phyloP scores from a whole-genome alignment of 2,329 filamentous ascomycete genomes.

The Cladorrhinum sp. region DNA sequence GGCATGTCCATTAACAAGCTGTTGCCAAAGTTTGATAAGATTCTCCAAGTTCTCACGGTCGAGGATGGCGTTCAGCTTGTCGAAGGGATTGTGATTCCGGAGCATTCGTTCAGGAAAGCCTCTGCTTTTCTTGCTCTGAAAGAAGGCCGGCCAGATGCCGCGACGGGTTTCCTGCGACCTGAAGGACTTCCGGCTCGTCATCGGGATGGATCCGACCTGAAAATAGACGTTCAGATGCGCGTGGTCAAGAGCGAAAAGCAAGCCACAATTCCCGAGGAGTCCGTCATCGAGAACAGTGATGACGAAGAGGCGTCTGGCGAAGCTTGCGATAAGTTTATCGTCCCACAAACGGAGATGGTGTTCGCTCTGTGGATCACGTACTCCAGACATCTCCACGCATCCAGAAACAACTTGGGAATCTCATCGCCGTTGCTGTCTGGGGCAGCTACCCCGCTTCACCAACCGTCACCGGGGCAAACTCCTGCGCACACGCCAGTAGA shows the following conservation, averaged over 20 bases:
- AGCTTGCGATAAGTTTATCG: constrained; percentile 44
- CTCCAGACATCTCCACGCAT: constrained; percentile 83
- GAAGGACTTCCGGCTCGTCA: constrained; percentile 83
- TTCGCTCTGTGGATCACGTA: constrained; percentile 98
- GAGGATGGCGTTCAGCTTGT: constrained; percentile 80
- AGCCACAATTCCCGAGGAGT: constrained; percentile 57
- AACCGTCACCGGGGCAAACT: constrained; percentile 74
- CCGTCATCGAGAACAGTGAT: constrained; percentile 60
- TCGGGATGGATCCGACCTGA: constrained; percentile 85
- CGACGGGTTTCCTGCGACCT: constrained; percentile 75
- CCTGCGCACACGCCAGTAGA: constrained; percentile 56
- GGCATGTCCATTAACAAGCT: constrained; percentile 76
- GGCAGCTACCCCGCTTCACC: constrained; percentile 68
- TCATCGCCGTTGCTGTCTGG: constrained; percentile 64
- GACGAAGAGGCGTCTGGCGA: constrained; percentile 48
- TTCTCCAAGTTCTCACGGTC: constrained; percentile 76
- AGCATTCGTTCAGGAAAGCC: constrained; percentile 91
- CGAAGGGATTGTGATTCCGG: constrained; percentile 95
- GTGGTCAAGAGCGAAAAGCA: constrained; percentile 87
- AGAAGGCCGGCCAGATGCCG: constrained; percentile 76
- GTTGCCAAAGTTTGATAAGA: constrained; percentile 82
- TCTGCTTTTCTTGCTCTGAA: constrained; percentile 78
- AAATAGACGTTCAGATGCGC: constrained; percentile 93
- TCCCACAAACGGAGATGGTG: constrained; percentile 69
- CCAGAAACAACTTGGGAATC: constrained; percentile 56